phyloP scores from a whole-genome alignment of 176 grass and related monocot species.

The Paspalum notatum region DNA sequence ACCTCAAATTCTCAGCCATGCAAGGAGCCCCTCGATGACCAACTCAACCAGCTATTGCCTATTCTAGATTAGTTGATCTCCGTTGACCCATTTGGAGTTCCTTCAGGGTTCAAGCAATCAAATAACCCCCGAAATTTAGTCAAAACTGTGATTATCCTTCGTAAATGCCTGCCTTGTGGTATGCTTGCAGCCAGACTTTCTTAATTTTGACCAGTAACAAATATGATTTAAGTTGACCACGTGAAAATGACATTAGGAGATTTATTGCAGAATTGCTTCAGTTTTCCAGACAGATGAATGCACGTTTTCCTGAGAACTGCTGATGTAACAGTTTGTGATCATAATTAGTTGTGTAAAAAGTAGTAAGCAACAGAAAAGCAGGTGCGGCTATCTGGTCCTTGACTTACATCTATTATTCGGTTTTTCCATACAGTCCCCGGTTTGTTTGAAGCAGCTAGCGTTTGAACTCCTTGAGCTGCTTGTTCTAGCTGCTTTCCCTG shows the following conservation, averaged over 20 bases:
- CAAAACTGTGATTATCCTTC: neutral
- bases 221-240: neutral
- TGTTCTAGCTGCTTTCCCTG: constrained; percentile 74
- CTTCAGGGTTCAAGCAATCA: constrained; percentile 25
- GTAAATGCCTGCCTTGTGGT: neutral
- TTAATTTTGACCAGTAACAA: neutral
- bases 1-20: neutral
- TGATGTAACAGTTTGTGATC: neutral
- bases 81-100: neutral
- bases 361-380: neutral
- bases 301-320: neutral
- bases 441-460: constrained; percentile 93
- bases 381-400: neutral
- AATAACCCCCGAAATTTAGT: neutral
- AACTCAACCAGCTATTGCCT: neutral
- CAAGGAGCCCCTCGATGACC: neutral
- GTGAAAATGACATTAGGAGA: neutral
- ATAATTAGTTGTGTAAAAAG: neutral
- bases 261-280: neutral
- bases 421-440: constrained; percentile 69
- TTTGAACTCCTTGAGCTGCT: constrained; percentile 90
- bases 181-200: neutral
- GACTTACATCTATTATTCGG: constrained; percentile 25
- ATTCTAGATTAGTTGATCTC: constrained; percentile 18
- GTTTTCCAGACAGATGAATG: neutral